A percentile compares a stretch with the other conserved stretches of the same genome.
Evolutionary conservation across 2,329 filamentous ascomycete genomes (phyloP).

Genomic region (Hirsutella rhossiliensis): DNA sequence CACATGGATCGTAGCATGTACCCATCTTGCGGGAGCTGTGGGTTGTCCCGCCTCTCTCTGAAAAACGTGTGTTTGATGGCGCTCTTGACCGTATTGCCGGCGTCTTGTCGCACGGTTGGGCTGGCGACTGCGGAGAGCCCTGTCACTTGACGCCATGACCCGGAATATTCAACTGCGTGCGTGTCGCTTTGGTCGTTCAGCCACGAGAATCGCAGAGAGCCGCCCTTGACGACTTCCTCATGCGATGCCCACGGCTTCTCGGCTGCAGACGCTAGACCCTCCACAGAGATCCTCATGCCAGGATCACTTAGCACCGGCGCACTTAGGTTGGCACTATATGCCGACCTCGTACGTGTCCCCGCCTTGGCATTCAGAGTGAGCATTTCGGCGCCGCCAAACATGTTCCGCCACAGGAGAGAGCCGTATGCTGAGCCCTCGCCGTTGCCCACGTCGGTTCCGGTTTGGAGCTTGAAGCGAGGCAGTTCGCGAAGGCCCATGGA

Average conservation of each 20-base stretch:
- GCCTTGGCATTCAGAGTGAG: slow-evolving; percentile 77
- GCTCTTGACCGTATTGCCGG: slow-evolving; percentile 85
- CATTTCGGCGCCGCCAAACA: slow-evolving; percentile 88
- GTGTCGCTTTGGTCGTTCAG: slow-evolving; percentile 48
- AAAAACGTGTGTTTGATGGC: slow-evolving; percentile 72
- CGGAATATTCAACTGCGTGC: slow-evolving; percentile 71
- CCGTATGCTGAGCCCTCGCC: slow-evolving; percentile 89
- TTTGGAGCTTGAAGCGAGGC: slow-evolving; percentile 77
- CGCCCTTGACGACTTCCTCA: slow-evolving; percentile 77
- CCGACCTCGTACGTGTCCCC: slow-evolving; percentile 81
- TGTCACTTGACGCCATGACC: slow-evolving; percentile 81
- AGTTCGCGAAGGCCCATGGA: slow-evolving; percentile 75
- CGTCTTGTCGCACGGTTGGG: slow-evolving; percentile 69
- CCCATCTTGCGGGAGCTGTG: slow-evolving; percentile 71
- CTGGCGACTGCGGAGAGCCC: slow-evolving; percentile 64
- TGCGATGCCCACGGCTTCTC: slow-evolving; percentile 90
- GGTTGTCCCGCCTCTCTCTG: slow-evolving; percentile 70
- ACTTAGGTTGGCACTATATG: slow-evolving; percentile 78
- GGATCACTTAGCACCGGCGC: slow-evolving; percentile 78
- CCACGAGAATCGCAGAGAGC: slow-evolving; percentile 66
- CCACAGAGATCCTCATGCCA: slow-evolving; percentile 64
- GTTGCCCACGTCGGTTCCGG: slow-evolving; percentile 88
- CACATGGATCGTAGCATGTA: slow-evolving; percentile 67
- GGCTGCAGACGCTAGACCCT: slow-evolving; percentile 71
- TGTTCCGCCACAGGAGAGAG: slow-evolving; percentile 76